Conservation (phyloP, 495 filamentous ascomycete species). For the Hyaloscypha bicolor region DNA sequence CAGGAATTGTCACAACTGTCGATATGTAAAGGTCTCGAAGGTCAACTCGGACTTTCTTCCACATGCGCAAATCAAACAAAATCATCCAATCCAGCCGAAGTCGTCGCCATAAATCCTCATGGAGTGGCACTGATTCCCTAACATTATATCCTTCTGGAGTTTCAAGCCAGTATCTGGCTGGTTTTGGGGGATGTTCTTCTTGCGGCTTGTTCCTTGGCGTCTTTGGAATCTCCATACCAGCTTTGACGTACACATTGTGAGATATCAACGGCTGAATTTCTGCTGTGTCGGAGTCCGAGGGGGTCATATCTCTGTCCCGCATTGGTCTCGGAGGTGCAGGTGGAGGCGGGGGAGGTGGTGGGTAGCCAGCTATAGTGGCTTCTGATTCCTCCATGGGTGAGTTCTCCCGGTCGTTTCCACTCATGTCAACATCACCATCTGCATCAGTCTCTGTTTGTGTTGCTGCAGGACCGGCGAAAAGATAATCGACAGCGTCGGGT, state of each 20-base stretch:
- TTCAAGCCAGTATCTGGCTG: constrained; percentile 76
- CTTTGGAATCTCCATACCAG: constrained; percentile 58
- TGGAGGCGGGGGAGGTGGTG: constrained; percentile 65
- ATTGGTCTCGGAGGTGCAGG: constrained; percentile 40
- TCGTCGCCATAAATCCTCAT: constrained; percentile 85
- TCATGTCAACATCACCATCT: constrained; percentile 64
- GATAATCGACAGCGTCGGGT: constrained; percentile 49
- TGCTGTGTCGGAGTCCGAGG: constrained; percentile 60
- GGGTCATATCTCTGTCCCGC: constrained; percentile 55
- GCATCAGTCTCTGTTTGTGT: constrained; percentile 42
- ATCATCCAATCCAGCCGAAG: constrained; percentile 94
- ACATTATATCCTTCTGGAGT: constrained; percentile 67
- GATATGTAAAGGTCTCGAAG: constrained; percentile 93
- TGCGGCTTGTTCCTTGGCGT: constrained; percentile 44
- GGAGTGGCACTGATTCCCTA: constrained; percentile 59
- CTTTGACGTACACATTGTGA: constrained; percentile 53
- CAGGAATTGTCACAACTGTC: constrained; percentile 89
- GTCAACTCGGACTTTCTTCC: constrained; percentile 92
- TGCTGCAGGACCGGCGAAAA: constrained; percentile 30
- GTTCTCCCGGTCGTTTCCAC: constrained; percentile 38
- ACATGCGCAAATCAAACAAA: constrained; percentile 92
- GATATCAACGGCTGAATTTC: constrained; percentile 55
- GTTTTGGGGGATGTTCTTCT: constrained; percentile 54
- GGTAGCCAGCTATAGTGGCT: constrained; percentile 69
- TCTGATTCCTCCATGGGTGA: constrained; percentile 59